Evolutionary conservation across 805 yeast species (phyloP), one percentile per base, ranked within the genome.

Genomic region (Yarrowia sp.): DNA sequence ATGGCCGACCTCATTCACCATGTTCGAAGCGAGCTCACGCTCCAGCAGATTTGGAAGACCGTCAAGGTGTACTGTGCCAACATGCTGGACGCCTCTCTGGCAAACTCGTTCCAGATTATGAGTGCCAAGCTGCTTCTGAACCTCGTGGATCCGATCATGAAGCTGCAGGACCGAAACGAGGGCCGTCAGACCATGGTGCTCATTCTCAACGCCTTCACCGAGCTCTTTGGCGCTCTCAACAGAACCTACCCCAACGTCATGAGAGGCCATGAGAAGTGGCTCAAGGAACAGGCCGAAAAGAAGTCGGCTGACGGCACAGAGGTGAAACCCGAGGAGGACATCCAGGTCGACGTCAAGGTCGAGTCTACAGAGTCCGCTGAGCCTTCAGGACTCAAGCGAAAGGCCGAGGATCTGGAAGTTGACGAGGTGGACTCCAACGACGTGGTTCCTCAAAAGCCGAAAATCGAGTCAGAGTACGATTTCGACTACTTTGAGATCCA

Each of bases 1-100:
- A 94, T 95, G 61, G 98, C 99, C 0, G 99, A 95, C 75, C 88
- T 96, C 73, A 89, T 95, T 66, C 98, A 95, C 74, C 92, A 91
- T 74, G 94, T 94, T 2, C 86, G 98, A 72, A 85, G 87, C 61
- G 96, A 93, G 71, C 80, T 95, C 66, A 87, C 90, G 0, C 85
- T 93, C 1, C 86, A 85, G 46, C 97, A 92, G 75, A 89, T 95
- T 12, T 88, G 96, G 88, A 87, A 89, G 68, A 91, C 97, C 0
- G 94, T 96, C 4, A 85, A 83, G 52, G 88, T 91, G 68, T 95
- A 92, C 74, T 89, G 97, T 73, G 84, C 84, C 36, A 87, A 92
- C 72, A 79, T 95, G 70, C 89, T 89, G 72, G 98, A 96, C 75
- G 87, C 86, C 70, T 80, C 93, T 0, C 79, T 95, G 70, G 95